Evolutionary conservation across 2,329 filamentous ascomycete genomes (phyloP).

Genomic region (Aureobasidium subglaciale): DNA sequence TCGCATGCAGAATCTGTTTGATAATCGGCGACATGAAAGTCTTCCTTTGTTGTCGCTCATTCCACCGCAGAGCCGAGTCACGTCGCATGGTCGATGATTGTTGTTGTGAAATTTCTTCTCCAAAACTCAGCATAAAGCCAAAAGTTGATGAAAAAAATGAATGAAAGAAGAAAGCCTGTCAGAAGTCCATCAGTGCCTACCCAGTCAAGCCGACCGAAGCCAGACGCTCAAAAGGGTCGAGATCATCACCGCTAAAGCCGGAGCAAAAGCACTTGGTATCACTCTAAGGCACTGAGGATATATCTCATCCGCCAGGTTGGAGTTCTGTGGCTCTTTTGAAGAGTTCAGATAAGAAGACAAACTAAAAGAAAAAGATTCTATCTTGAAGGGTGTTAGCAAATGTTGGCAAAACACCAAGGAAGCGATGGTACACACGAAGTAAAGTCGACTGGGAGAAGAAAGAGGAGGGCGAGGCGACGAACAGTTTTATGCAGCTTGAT

Average conservation of each 20-base stretch:
- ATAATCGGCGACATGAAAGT: too few species aligned
- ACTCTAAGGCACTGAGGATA: conserved; percentile 85
- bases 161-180: conserved; percentile 16
- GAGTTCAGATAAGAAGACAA: conserved; percentile 86
- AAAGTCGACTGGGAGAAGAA: conserved; percentile 18
- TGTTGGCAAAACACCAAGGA: not conserved
- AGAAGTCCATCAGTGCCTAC: conserved; percentile 19
- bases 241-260: conserved; percentile 18
- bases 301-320: conserved; percentile 88
- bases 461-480: conserved; percentile 11
- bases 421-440: not conserved
- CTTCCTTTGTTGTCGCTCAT: not conserved
- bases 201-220: conserved; percentile 19
- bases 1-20: too few species aligned
- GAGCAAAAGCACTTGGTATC: conserved; percentile 44
- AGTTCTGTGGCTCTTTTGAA: conserved; percentile 86
- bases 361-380: conserved; percentile 97
- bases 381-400: conserved; percentile 17
- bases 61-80: not conserved
- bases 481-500: not conserved
- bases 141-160: conserved; percentile 12
- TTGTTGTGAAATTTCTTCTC: conserved; percentile 4
- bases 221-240: conserved; percentile 18
- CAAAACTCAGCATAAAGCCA: conserved; percentile 9
- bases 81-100: not conserved